Percentiles rank a stretch among this genome's conserved stretches.
Evolutionary conservation across 257 asterid genomes (phyloP).

Genomic region (Solanum chilense): DNA sequence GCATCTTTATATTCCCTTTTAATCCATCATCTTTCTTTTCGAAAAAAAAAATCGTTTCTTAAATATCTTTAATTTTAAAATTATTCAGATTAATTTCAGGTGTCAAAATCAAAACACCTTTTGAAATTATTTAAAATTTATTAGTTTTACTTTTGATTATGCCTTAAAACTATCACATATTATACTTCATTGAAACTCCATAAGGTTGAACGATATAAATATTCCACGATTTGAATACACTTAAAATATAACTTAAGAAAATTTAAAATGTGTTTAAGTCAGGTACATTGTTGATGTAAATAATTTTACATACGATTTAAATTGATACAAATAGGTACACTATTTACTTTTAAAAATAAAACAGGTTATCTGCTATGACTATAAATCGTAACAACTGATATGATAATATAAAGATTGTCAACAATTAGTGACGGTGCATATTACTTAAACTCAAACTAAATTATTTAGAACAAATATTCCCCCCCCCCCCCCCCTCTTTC

Average conservation of each 20-base stretch:
- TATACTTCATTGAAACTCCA: background rate
- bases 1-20: background rate
- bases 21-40: background rate
- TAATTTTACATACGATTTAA: too few species aligned
- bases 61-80: background rate
- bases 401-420: background rate
- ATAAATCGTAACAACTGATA: background rate
- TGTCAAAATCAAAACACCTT: background rate
- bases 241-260: background rate
- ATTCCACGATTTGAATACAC: background rate
- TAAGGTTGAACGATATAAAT: too few species aligned
- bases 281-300: background rate
- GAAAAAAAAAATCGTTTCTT: too few species aligned
- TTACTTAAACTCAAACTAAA: background rate
- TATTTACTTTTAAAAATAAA: background rate
- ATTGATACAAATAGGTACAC: background rate
- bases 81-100: background rate
- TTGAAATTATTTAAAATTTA: background rate
- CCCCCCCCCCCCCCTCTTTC: background rate
- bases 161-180: background rate
- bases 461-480: background rate
- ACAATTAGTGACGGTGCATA: accelerated
- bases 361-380: background rate
- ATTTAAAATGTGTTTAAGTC: background rate
- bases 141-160: background rate